phyloP scores from a whole-genome alignment of 805 yeast genomes.

The Saccharomycopsis fibuligera region DNA sequence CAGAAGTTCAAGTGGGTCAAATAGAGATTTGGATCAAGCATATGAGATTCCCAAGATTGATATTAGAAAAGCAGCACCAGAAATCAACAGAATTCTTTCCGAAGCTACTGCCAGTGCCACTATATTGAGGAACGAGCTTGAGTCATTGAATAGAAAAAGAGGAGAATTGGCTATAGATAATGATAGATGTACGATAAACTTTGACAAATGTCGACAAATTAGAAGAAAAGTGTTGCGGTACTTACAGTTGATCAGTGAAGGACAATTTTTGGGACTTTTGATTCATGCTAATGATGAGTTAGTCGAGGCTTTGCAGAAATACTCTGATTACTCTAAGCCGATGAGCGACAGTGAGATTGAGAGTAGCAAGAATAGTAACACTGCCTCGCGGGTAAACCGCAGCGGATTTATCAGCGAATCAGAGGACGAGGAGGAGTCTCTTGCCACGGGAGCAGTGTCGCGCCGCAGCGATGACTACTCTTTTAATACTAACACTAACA shows the following conservation, averaged over 20 bases:
- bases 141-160: conserved; percentile 34
- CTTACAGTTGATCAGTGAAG: conserved; percentile 77
- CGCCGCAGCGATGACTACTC: neutral
- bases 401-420: conserved; percentile 9
- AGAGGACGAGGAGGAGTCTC: conserved; percentile 8
- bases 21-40: conserved; percentile 38
- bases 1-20: conserved; percentile 26
- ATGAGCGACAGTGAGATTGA: conserved; percentile 1
- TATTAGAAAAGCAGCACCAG: conserved; percentile 65
- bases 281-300: conserved; percentile 88
- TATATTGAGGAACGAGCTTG: conserved; percentile 54
- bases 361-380: neutral
- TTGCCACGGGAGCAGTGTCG: neutral
- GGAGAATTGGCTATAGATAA: conserved; percentile 60
- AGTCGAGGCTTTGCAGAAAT: conserved; percentile 62
- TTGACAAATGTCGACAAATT: conserved; percentile 66
- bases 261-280: conserved; percentile 81
- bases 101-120: conserved; percentile 72
- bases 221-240: conserved; percentile 77
- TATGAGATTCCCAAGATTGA: conserved; percentile 64
- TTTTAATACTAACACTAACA: neutral
- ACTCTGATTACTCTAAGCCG: conserved; percentile 39
- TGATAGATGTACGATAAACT: conserved; percentile 51
- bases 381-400: neutral
- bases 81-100: conserved; percentile 60